Evolutionary conservation across 495 filamentous ascomycete genomes (phyloP).

Genomic region (Sporormia fimetaria): DNA sequence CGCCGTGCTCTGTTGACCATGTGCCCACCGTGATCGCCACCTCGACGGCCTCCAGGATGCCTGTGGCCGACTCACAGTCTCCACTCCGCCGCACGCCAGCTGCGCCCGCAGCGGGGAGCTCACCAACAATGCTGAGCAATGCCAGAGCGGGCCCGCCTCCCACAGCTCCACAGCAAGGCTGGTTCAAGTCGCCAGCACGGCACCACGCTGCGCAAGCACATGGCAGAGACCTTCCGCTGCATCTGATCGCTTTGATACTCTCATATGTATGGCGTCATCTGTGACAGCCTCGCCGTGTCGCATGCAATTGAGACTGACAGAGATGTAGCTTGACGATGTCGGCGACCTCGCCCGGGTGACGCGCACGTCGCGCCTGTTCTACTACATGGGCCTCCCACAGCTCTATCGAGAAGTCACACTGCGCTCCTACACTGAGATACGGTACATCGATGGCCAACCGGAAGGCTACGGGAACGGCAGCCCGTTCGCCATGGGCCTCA

Average conservation of each 20-base stretch:
- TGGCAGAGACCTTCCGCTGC: slow-evolving; percentile 40
- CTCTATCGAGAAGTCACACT: slow-evolving; percentile 48
- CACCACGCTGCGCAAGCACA: slow-evolving; percentile 10
- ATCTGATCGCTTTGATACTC: slow-evolving; percentile 47
- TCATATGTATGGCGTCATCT: slow-evolving; percentile 35
- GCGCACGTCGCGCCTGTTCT: slow-evolving; percentile 50
- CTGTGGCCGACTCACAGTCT: no score
- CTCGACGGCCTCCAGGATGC: no score
- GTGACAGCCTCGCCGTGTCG: background rate
- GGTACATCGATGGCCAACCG: slow-evolving; percentile 46
- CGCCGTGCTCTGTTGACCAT: no score
- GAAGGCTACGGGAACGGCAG: slow-evolving; percentile 52
- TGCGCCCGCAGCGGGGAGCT: background rate
- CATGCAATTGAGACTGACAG: background rate
- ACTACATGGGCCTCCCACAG: slow-evolving; percentile 54
- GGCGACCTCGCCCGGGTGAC: slow-evolving; percentile 47
- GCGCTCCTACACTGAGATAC: slow-evolving; percentile 49
- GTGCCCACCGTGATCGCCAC: no score
- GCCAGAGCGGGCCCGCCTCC: slow-evolving; percentile 3
- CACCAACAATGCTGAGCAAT: background rate
- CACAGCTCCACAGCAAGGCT: slow-evolving; percentile 13
- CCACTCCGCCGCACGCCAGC: background rate
- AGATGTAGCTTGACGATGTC: slow-evolving; percentile 41
- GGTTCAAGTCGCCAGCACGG: slow-evolving; percentile 18
- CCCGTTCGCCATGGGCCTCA: slow-evolving; percentile 52